A percentile compares a stretch with the other conserved stretches of the same genome.
Evolutionary conservation across 2,329 filamentous ascomycete species (phyloP).

Genomic region (Fusarium sp.): DNA sequence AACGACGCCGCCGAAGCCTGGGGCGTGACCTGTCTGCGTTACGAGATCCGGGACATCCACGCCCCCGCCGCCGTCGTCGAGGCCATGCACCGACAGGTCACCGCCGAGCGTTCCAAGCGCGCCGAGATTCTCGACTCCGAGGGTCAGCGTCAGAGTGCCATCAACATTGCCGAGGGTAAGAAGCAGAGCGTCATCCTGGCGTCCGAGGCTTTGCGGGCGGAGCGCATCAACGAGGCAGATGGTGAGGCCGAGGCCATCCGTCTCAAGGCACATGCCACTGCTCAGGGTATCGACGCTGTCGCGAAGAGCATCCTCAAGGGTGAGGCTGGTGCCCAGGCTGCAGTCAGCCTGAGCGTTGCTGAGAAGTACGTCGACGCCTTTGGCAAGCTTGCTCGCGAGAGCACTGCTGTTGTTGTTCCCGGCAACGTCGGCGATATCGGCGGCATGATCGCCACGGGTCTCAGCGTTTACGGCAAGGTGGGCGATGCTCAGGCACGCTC

Average conservation of each 20-base stretch:
- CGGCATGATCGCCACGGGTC: constrained; percentile 94
- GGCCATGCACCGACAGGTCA: constrained; percentile 98
- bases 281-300: constrained; percentile 88
- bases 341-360: constrained; percentile 87
- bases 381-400: constrained; percentile 90
- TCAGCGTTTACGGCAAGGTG: constrained; percentile 96
- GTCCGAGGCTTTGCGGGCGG: constrained; percentile 88
- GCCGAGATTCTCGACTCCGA: constrained; percentile 98
- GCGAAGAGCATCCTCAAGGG: constrained; percentile 80
- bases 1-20: constrained; percentile 97
- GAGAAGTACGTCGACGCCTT: constrained; percentile 99
- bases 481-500: constrained; percentile 80
- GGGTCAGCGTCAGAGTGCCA: constrained; percentile 95
- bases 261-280: constrained; percentile 87
- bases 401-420: constrained; percentile 93
- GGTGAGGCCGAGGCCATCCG: constrained; percentile 96
- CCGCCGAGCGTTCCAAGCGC: constrained; percentile 95
- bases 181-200: constrained; percentile 98
- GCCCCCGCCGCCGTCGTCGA: constrained; percentile 93
- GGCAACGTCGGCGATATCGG: constrained; percentile 97
- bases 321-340: constrained; percentile 80
- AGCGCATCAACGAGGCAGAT: constrained; percentile 91
- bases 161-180: constrained; percentile 97
- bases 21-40: constrained; percentile 95
- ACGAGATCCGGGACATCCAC: constrained; percentile 98